Base-by-base conservation (phyloP, 192 early-diverging fungal genomes). In the Coemansia sp. region DNA sequence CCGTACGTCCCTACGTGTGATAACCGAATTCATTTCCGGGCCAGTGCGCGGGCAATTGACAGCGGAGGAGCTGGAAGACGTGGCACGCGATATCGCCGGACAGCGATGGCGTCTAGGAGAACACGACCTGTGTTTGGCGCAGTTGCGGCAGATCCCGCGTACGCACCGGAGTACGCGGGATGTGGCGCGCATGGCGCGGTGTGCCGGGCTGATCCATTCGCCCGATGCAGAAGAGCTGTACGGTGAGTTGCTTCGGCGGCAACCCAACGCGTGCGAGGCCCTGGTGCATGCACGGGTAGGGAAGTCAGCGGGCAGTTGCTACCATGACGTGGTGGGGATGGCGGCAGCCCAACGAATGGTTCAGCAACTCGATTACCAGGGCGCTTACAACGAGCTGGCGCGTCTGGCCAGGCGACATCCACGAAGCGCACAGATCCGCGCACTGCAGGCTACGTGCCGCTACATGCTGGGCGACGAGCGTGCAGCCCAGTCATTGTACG, bases 61-160 rank as follows among this genome's bases (percentile, higher is more conserved):
- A 2, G 17, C 63, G 11, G 62, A 52, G 3, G 66, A 72, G 40
- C 45, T 79, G 27, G 76, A 74, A 29, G 61, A 45, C 2, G 44
- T 70, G 27, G 78, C 72, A 3, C 63, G 78, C 13, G 68, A 65
- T 30, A 81, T 81, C 28, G 68, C 78, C 14, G 50, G 55, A 28
- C 36, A 61, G 29, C 71, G 78, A 14, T 81, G 72, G 71, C 34
- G 42, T 38, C 55, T 81, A 38, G 57, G 57, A 23, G 78, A 81
- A 28, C 48, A 57, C 50, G 78, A 81, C 44, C 36, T 74, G 64
- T 81, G 78, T 38, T 40, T 74, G 57, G 72, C 72, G 31, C 78
- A 81, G 52, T 62, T 81, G 41, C 71, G 72, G 11, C 72, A 75
- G 50, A 81, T 81, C 44, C 78, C 78, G 17, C 52, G 57, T 17